Conservation (phyloP, 2,329 filamentous ascomycete species). For the Trichoderma koningiopsis region DNA sequence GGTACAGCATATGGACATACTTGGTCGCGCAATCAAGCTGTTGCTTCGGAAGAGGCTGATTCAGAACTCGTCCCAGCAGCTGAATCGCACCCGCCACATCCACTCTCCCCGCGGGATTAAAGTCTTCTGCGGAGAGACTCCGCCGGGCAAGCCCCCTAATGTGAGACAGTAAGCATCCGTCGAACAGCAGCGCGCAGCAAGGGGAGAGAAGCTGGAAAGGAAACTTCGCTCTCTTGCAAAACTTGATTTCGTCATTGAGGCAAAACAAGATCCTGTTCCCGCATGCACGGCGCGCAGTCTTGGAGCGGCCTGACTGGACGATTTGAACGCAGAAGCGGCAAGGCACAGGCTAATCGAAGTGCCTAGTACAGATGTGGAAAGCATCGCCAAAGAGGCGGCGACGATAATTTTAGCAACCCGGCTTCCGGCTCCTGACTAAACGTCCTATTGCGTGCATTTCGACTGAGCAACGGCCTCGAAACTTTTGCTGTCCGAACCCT, state of each 20-base stretch:
- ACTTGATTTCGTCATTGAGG: neutral
- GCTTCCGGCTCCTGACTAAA: neutral
- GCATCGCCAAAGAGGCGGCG: conserved; percentile 2
- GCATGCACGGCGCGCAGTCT: neutral
- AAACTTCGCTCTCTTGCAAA: neutral
- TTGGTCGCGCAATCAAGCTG: neutral
- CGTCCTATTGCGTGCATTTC: neutral
- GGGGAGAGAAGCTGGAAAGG: neutral
- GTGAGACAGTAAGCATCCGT: neutral
- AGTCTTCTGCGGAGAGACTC: neutral
- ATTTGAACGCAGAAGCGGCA: neutral
- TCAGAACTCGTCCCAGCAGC: neutral
- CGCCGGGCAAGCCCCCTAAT: neutral
- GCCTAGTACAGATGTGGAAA: neutral
- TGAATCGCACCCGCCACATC: neutral
- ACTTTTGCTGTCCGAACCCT: neutral
- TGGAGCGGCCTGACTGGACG: neutral
- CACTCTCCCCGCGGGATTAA: neutral
- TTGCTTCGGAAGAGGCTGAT: neutral
- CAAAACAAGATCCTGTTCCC: neutral
- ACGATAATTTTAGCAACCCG: conserved; percentile 15
- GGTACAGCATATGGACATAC: neutral
- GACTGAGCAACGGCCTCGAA: neutral
- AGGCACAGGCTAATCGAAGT: neutral
- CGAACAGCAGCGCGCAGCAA: neutral